A percentile compares a stretch with the other conserved stretches of the same genome.
Evolutionary conservation across 306 rosid genomes (phyloP).

Genomic region (Cercis canadensis): DNA sequence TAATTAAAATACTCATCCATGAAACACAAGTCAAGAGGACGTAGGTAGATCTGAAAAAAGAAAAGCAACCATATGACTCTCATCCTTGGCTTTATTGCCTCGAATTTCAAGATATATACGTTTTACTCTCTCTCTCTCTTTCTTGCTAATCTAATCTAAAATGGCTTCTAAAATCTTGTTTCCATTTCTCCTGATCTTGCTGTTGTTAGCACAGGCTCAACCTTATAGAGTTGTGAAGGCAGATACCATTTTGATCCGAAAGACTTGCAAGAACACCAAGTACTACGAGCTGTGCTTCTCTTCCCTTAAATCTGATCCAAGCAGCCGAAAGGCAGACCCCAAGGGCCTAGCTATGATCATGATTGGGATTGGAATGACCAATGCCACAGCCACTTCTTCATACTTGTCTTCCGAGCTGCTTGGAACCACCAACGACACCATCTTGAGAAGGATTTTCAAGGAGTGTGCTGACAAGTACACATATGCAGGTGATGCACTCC

Average conservation of each 20-base stretch:
- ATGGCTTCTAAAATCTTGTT: conserved; percentile 47
- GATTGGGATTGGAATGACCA: conserved; percentile 61
- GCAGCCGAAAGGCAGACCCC: conserved; percentile 63
- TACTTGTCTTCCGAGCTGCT: conserved; percentile 69
- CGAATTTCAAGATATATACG: conserved; percentile 10
- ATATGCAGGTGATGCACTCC: conserved; percentile 70
- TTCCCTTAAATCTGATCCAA: conserved; percentile 68
- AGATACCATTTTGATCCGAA: conserved; percentile 66
- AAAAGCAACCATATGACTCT: conserved; percentile 25
- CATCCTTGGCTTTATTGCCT: conserved; percentile 34
- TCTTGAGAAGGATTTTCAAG: conserved; percentile 53
- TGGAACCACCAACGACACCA: conserved; percentile 38
- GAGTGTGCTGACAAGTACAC: conserved; percentile 79
- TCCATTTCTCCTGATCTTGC: conserved; percentile 24
- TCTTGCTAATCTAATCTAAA: too few species aligned
- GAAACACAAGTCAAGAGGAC: conserved; percentile 26
- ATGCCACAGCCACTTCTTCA: conserved; percentile 76
- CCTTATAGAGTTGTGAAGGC: conserved; percentile 39
- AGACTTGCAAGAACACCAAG: conserved; percentile 78
- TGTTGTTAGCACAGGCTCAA: conserved; percentile 35
- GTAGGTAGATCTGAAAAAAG: neutral
- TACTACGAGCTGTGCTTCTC: conserved; percentile 74
- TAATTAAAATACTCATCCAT: conserved; percentile 12
- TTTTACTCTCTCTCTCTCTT: conserved; percentile 8
- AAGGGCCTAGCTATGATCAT: conserved; percentile 78